Evolutionary conservation across 768 basidiomycete genomes (phyloP), one percentile per base, ranked within the genome.

Genomic region (Pisolithus marmoratus): DNA sequence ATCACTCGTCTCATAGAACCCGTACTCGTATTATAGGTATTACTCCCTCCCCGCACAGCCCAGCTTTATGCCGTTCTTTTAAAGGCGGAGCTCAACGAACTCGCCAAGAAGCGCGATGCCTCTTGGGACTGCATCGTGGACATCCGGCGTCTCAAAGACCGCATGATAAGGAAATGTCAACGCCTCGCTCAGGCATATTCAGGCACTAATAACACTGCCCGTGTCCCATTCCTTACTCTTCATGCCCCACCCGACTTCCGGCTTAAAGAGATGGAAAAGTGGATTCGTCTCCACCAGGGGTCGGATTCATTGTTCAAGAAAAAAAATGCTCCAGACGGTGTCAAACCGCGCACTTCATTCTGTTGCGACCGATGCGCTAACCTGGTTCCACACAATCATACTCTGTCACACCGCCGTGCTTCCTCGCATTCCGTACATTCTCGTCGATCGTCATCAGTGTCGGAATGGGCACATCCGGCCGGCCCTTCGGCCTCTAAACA

Each of bases 111-210:
- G 52, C 71, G 70, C 3, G 61, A 69, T 31, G 73, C 83, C 20
- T 78, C 79, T 52, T 87, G 84, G 85, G 78, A 84, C 45, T 80
- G 82, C 55, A 77, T 89, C 60, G 72, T 85, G 55, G 78, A 87
- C 63, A 85, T 89, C 45, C 84, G 86, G 14, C 86, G 81, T 56
- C 73, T 89, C 60, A 89, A 89, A 71, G 86, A 89, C 64, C 79
- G 87, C 53, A 87, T 88, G 85, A 81, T 87, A 55, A 83, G 85
- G 65, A 89, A 88, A 61, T 87, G 84, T 62, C 81, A 82, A 57
- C 80, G 83, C 50, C 69, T 87, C 41, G 77, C 80, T 42, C 80
- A 76, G 55, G 66, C 66, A 50, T 62, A 68, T 47, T 69, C 76
- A 12, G 62, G 72, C 27, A 63, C 70, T 24, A 73, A 66, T 40